A percentile compares a stretch with the other conserved stretches of the same genome.
Conservation (phyloP, 768 basidiomycete genomes). For the Pisolithus albus region DNA sequence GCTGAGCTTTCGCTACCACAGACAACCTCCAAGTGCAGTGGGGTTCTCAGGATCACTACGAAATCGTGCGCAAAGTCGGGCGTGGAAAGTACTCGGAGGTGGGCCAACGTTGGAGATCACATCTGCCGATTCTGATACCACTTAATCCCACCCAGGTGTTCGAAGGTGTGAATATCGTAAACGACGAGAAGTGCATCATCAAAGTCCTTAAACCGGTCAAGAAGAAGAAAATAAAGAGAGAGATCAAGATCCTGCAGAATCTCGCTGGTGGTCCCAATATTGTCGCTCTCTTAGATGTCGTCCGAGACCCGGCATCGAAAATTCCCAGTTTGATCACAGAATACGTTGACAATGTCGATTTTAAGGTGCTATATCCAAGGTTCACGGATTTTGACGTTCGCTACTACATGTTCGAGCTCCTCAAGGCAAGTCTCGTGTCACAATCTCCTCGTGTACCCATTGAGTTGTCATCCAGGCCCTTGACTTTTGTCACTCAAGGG, state of each 20-base stretch:
- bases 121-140: constrained; percentile 10
- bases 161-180: constrained; percentile 86
- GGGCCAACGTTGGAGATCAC: constrained; percentile 12
- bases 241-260: constrained; percentile 97
- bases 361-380: constrained; percentile 92
- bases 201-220: constrained; percentile 99
- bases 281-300: constrained; percentile 89
- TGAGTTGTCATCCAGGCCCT: constrained; percentile 52
- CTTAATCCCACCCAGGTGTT: constrained; percentile 54
- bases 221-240: constrained; percentile 99
- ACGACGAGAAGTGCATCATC: constrained; percentile 94
- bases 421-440: constrained; percentile 54
- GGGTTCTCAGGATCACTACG: constrained; percentile 96
- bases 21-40: constrained; percentile 97
- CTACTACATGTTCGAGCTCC: constrained; percentile 93
- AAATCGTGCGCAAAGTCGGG: constrained; percentile 95
- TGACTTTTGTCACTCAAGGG: constrained; percentile 97
- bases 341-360: constrained; percentile 97
- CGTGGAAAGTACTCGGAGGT: constrained; percentile 95
- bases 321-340: constrained; percentile 96
- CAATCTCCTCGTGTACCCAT: constrained; percentile 2
- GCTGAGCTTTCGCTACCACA: constrained; percentile 25
- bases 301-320: constrained; percentile 92
- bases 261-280: constrained; percentile 94
- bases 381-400: constrained; percentile 95